Conservation (phyloP, 2,329 filamentous ascomycete genomes). For the Fusarium citri region DNA sequence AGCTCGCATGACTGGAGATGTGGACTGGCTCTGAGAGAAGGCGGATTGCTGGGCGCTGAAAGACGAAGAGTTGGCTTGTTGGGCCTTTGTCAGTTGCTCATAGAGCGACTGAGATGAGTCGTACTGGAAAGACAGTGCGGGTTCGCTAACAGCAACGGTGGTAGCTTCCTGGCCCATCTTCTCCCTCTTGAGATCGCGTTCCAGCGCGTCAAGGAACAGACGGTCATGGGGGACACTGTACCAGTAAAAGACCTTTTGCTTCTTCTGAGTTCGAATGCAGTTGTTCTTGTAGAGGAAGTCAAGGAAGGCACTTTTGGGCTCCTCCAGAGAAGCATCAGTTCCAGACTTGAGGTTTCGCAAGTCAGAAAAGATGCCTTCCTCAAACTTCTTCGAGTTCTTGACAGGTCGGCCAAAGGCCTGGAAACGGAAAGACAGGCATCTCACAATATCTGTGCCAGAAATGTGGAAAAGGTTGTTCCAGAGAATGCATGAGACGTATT, state of each 20-base stretch:
- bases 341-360: slow-evolving; percentile 97
- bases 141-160: slow-evolving; percentile 95
- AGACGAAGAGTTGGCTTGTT: slow-evolving; percentile 97
- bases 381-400: slow-evolving; percentile 99
- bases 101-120: slow-evolving; percentile 99
- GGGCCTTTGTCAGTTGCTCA: slow-evolving; percentile 98
- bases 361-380: slow-evolving; percentile 99
- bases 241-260: slow-evolving; percentile 99
- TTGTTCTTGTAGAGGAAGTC: slow-evolving; percentile 99
- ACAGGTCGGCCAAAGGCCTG: slow-evolving; percentile 98
- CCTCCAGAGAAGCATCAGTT: slow-evolving; percentile 96
- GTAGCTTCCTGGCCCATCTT: slow-evolving; percentile 99
- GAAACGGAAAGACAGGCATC: slow-evolving; percentile 97
- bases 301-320: slow-evolving; percentile 97
- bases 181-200: slow-evolving; percentile 97
- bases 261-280: slow-evolving; percentile 99
- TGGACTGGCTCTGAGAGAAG: slow-evolving; percentile 80
- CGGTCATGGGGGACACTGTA: slow-evolving; percentile 98
- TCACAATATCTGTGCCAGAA: slow-evolving; percentile 97
- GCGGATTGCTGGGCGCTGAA: slow-evolving; percentile 84
- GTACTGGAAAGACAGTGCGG: slow-evolving; percentile 97
- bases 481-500: slow-evolving; percentile 98
- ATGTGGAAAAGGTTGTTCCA: slow-evolving; percentile 99
- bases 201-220: slow-evolving; percentile 95
- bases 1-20: slow-evolving; percentile 88